These are phyloP conservation scores for Fraxinus pennsylvanica DNA, from an alignment of 257 asterid species.

Conservation along the genomic window DNA sequence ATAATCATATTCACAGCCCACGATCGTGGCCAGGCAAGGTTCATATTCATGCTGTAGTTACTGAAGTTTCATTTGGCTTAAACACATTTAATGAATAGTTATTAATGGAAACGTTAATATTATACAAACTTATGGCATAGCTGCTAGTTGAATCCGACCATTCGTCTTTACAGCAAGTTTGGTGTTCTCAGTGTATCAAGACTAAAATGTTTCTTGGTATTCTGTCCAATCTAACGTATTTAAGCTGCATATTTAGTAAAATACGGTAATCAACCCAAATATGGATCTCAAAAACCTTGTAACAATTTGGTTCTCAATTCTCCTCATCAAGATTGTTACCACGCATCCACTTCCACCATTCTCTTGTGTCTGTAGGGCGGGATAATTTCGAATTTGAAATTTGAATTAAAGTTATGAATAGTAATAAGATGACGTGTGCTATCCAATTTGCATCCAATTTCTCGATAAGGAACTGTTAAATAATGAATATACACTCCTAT, in stretches of 20 bases:
- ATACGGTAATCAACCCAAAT: too few species aligned
- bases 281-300: too few species aligned
- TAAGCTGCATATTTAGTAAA: background rate
- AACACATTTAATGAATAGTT: background rate
- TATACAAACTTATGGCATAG: background rate
- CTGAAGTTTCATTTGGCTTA: background rate
- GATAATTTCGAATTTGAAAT: too few species aligned
- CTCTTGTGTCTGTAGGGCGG: too few species aligned
- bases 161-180: background rate
- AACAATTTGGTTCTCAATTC: too few species aligned
- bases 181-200: background rate
- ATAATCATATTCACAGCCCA: background rate
- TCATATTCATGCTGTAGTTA: background rate
- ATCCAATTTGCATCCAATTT: too few species aligned
- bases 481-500: too few species aligned
- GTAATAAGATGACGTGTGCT: too few species aligned
- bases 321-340: too few species aligned
- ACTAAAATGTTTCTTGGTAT: background rate
- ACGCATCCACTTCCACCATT: too few species aligned
- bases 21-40: background rate
- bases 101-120: background rate
- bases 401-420: too few species aligned
- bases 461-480: too few species aligned
- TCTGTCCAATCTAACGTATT: background rate
- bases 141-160: background rate